Evolutionary conservation across 2,329 filamentous ascomycete species (phyloP), one percentile per base, ranked within the genome.

Genomic region (Pyrenochaeta sp.): DNA sequence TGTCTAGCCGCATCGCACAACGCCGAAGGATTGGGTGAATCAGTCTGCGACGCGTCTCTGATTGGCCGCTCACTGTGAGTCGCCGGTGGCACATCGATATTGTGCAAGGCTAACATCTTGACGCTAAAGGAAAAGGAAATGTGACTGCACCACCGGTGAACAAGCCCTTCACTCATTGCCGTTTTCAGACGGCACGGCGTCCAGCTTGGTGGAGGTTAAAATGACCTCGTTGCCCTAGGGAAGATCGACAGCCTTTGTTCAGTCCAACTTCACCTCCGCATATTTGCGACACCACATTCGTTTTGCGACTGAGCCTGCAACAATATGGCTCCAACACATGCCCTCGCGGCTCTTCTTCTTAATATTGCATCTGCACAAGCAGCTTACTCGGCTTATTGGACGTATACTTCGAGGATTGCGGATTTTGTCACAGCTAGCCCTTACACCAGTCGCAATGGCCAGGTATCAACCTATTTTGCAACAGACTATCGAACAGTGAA

Each of bases 131-230:
- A 47, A 53, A 65, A 57, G 50, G 53, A 57, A 49, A 62, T 60
- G 49, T 57, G 53, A 58, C 48, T 56, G 44, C 48, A 39, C 30
- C 37, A 66, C 64, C 64, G 61, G 63, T 66, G 61, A 68, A 58
- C 51, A 42, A 40, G 56, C 44, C 54, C 54, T 45, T 27, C 35
- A 39, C 37, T 45, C 40, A 44, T 47, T 27, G 40, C 35, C 41
- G 40, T 53, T 31, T 54, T 51, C 52, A 54, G 48, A 45, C 43
- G 51, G 43, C 36, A 49, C 29, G 53, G 56, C 48, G 55, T 54
- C 35, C 40, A 51, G 53, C 44, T 51, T 58, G 27, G 33, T 53
- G 47, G 39, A 55, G 54, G 31, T 68, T 68, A 70, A 66, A 62
- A 63, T 61, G 49, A 58, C 46, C 32, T 43, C 41, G 50, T 37